Conservation (phyloP, 2,329 filamentous ascomycete genomes). For the Phaeomoniella chlamydospora region DNA sequence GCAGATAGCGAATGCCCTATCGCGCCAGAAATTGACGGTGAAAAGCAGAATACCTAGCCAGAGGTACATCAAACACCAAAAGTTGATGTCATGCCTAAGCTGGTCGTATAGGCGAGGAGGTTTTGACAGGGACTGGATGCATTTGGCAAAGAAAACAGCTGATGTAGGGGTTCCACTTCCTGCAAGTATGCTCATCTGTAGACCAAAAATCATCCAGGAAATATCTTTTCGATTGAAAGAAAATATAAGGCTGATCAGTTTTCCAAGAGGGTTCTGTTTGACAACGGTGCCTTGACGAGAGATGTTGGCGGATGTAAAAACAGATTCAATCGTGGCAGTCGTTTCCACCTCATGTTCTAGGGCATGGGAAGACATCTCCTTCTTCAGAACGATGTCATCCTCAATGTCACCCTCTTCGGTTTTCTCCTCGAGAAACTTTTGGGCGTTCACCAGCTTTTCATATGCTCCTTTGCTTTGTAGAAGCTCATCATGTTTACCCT, state of each 20-base stretch:
- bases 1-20: conserved; percentile 64
- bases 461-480: conserved; percentile 23
- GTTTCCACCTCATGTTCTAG: neutral
- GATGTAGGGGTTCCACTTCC: conserved; percentile 57
- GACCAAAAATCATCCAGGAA: conserved; percentile 56
- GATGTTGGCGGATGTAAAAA: neutral
- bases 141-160: conserved; percentile 66
- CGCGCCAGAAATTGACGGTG: conserved; percentile 54
- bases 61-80: conserved; percentile 77
- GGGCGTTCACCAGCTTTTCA: conserved; percentile 28
- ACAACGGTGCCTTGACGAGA: conserved; percentile 26
- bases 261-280: conserved; percentile 54
- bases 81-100: conserved; percentile 58
- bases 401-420: conserved; percentile 8
- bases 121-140: conserved; percentile 58
- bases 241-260: conserved; percentile 62
- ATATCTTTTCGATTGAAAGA: conserved; percentile 66
- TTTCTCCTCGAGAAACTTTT: conserved; percentile 23
- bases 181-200: conserved; percentile 60
- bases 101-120: conserved; percentile 20
- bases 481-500: conserved; percentile 26
- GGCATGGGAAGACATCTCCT: neutral
- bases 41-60: conserved; percentile 65
- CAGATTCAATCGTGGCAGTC: neutral
- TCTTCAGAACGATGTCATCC: neutral